Conservation (phyloP, 345 rosid genomes). For the Excoecaria agallocha region DNA sequence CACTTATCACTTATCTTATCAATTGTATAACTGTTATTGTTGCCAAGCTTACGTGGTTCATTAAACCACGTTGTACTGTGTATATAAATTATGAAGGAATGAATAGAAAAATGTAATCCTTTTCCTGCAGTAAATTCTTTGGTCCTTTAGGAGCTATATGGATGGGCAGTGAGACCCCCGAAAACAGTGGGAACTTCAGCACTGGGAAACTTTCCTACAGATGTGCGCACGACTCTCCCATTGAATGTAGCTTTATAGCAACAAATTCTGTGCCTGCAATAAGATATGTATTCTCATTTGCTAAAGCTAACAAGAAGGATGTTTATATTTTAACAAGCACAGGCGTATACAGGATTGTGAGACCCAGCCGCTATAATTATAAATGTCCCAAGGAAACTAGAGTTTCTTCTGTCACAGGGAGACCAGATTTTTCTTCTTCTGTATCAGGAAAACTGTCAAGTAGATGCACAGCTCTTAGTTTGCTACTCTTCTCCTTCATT, state of each 20-base stretch:
- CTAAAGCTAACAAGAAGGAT: conserved; percentile 35
- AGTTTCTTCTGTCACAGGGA: neutral
- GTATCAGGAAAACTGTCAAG: neutral
- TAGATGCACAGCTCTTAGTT: neutral
- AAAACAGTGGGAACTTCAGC: conserved; percentile 33
- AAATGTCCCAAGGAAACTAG: conserved; percentile 27
- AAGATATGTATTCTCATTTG: conserved; percentile 30
- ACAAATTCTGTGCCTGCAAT: conserved; percentile 20
- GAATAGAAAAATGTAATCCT: no score
- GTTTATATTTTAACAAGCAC: conserved; percentile 29
- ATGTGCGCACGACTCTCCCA: conserved; percentile 33
- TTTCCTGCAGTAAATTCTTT: no score
- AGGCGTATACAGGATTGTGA: conserved; percentile 34
- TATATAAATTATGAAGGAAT: no score
- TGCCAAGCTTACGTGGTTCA: no score
- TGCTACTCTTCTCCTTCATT: neutral
- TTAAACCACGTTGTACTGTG: no score
- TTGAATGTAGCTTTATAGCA: conserved; percentile 15
- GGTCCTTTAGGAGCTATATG: conserved; percentile 34
- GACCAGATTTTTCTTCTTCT: neutral
- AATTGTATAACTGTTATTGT: no score
- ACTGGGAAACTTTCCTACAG: conserved; percentile 15
- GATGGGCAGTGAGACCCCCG: conserved; percentile 38
- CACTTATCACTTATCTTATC: no score
- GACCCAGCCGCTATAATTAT: conserved; percentile 32